Base-by-base conservation (phyloP, 75 land plant genomes). In the Gnetum montanum region DNA sequence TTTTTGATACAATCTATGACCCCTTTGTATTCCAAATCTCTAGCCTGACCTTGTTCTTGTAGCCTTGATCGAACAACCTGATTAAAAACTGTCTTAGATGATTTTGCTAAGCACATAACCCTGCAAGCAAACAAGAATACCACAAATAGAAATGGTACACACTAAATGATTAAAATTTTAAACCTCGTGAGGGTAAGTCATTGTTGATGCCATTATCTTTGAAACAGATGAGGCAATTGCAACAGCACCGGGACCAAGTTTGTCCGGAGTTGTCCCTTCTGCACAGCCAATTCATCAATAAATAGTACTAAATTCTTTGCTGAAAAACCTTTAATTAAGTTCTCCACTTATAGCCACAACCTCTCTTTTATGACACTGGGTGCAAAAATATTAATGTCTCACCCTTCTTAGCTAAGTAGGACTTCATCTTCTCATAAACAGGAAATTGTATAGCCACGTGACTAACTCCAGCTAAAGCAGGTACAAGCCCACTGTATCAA, bases 181-280 rank as follows among this genome's bases (percentile, higher is more conserved):
- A n/a, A 89, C 97, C 97, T 92, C 97, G 61, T 92, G 96, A n/a
- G 97, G 97, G 59, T 92, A 92, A 44, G 97, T 92, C 66, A 82
- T 59, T 33, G 88, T 74, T 20, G 97, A 92, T 16, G 97, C 97
- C 56, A 82, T 54, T 35, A 92, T 54, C 70, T 92, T 92, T 5
- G 97, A 73, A 8, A 84, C 11, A 36, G 97, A 88, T 8, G 97
- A 84, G 20, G 97, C 90, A 68, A 88, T 64, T 16, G 96, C 86
- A 35, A 92, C 63, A 50, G 73, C 24, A 25, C 83, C 66, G 16
- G 95, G 55, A 52, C 70, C 71, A 29, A 88, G 72, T 34, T 73
- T 70, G 44, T 92, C 90, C 25, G 70, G 61, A 3, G 76, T 85
- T 15, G 86, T 89, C 50, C 84, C 73, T 26, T 70, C 96, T 90